Conservation (phyloP, 169 alveolate genomes). For the Eimeria maxima region DNA sequence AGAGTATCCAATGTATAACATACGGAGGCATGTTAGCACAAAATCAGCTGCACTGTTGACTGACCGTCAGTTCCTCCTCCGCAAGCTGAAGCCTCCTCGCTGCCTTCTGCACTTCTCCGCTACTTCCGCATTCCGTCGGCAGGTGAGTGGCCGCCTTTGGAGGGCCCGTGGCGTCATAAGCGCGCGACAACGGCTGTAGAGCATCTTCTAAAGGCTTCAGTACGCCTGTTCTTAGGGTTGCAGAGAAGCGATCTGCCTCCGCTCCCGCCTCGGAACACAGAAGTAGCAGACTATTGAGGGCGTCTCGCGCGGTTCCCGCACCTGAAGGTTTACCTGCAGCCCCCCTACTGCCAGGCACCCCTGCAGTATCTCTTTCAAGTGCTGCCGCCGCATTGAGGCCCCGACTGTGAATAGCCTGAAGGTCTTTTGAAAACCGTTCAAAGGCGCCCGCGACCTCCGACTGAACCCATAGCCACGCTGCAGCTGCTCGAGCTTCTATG, state of each 20-base stretch:
- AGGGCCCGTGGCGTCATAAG: slow-evolving; percentile 26
- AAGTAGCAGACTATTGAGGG: slow-evolving; percentile 63
- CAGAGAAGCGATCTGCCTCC: slow-evolving; percentile 78
- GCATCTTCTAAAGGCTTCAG: slow-evolving; percentile 74
- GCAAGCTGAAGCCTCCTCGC: slow-evolving; percentile 81
- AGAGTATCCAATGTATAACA: background rate
- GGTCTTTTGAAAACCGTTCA: slow-evolving; percentile 59
- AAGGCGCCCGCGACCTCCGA: slow-evolving; percentile 68
- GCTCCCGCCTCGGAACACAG: slow-evolving; percentile 77
- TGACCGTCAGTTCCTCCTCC: slow-evolving; percentile 80
- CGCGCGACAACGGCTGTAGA: slow-evolving; percentile 36
- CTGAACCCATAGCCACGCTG: slow-evolving; percentile 74
- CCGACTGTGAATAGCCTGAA: slow-evolving; percentile 24
- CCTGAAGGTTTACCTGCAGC: background rate
- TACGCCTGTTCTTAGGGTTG: slow-evolving; percentile 34
- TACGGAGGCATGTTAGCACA: background rate
- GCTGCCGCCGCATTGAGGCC: slow-evolving; percentile 61
- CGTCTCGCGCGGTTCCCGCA: slow-evolving; percentile 64
- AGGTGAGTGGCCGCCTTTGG: slow-evolving; percentile 7
- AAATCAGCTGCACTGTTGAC: background rate
- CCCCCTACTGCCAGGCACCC: slow-evolving; percentile 7
- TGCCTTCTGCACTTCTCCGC: slow-evolving; percentile 81
- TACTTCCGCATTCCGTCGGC: background rate
- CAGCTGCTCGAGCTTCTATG: slow-evolving; percentile 69
- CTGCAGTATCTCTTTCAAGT: slow-evolving; percentile 44